phyloP scores from a whole-genome alignment of 306 rosid species.

The Parietaria judaica region DNA sequence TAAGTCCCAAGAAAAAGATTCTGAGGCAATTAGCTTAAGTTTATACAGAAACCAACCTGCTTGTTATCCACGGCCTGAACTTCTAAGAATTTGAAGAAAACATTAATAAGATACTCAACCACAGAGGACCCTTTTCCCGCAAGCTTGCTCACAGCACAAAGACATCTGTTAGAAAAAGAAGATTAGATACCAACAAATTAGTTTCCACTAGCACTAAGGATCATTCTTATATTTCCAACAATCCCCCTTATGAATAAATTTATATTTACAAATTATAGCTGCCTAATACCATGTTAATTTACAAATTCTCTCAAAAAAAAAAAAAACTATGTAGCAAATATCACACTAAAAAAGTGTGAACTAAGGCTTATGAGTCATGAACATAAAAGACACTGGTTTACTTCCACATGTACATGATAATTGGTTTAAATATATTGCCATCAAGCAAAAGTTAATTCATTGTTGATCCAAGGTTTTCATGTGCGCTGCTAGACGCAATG shows the following conservation, averaged over 20 bases:
- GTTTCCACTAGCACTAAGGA: neutral
- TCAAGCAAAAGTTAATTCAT: neutral
- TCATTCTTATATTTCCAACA: neutral
- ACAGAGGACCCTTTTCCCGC: constrained; percentile 75
- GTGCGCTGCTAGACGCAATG: neutral
- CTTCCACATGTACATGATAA: no score
- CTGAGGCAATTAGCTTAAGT: neutral
- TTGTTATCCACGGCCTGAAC: constrained; percentile 60
- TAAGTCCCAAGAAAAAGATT: neutral
- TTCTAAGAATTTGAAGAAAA: constrained; percentile 76
- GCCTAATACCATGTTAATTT: no score
- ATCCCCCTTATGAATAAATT: no score
- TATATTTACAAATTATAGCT: no score
- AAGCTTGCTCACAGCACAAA: constrained; percentile 75
- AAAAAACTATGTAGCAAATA: no score
- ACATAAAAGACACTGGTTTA: no score
- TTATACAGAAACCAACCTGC: constrained; percentile 49
- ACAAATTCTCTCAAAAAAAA: no score
- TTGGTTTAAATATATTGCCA: no score
- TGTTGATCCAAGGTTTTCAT: neutral
- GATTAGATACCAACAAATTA: neutral
- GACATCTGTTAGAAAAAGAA: constrained; percentile 51
- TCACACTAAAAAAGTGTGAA: no score
- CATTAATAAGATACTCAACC: constrained; percentile 72
- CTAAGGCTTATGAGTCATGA: no score